phyloP scores from a whole-genome alignment of 441 rosid genomes.

The Geranium incanum region DNA sequence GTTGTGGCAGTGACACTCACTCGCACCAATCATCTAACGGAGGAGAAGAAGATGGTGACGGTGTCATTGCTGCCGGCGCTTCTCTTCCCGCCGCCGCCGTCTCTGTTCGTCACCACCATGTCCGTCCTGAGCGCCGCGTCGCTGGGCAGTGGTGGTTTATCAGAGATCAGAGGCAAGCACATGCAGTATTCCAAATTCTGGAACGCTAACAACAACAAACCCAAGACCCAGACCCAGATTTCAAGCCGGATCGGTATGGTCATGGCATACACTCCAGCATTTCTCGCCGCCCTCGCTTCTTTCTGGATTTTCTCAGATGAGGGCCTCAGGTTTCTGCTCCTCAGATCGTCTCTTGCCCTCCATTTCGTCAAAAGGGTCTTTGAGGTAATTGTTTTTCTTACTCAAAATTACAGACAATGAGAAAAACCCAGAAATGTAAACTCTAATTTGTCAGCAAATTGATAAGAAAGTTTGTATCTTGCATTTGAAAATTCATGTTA shows the following conservation, averaged over 20 bases:
- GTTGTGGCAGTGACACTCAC: background rate
- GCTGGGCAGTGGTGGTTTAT: constrained; percentile 31
- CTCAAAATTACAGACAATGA: background rate
- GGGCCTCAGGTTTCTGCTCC: constrained; percentile 42
- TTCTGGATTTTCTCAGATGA: constrained; percentile 38
- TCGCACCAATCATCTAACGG: background rate
- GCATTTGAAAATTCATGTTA: background rate
- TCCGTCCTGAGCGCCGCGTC: constrained; percentile 30
- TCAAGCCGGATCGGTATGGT: constrained; percentile 63
- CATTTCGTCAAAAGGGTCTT: constrained; percentile 72
- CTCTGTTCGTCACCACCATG: constrained; percentile 35
- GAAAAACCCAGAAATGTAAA: background rate
- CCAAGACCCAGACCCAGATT: constrained; percentile 14
- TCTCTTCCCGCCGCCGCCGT: constrained; percentile 37
- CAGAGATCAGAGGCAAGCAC: constrained; percentile 49
- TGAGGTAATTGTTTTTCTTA: constrained; percentile 39
- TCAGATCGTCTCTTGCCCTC: constrained; percentile 44
- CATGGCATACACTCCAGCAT: constrained; percentile 46
- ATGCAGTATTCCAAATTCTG: constrained; percentile 62
- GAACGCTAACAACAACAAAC: constrained; percentile 12
- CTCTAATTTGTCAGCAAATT: background rate
- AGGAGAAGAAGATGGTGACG: constrained; percentile 6
- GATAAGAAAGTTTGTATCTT: background rate
- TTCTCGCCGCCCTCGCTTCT: constrained; percentile 42
- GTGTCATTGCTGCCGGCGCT: constrained; percentile 21